These are phyloP conservation scores for Castanospermum australe DNA, from an alignment of 306 rosid species.

Conservation along the genomic window DNA sequence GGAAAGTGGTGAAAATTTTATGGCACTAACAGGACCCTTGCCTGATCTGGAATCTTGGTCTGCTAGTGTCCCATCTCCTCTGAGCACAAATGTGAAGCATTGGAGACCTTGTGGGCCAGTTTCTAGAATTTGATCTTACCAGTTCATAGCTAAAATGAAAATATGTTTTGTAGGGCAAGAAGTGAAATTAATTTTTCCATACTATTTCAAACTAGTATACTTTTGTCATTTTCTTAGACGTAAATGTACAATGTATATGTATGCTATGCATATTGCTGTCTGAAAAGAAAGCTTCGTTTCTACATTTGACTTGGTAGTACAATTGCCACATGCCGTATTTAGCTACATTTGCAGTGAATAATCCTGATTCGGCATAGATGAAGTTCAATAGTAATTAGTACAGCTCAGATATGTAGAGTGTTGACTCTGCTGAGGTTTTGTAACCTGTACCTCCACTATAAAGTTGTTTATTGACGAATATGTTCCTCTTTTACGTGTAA, in stretches of 20 bases:
- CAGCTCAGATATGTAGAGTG: neutral
- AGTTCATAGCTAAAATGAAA: neutral
- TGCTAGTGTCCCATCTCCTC: constrained; percentile 58
- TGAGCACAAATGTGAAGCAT: constrained; percentile 53
- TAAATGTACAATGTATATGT: neutral
- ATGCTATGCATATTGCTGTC: neutral
- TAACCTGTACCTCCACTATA: neutral
- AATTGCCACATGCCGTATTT: neutral
- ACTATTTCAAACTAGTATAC: neutral
- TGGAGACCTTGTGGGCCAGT: constrained; percentile 57
- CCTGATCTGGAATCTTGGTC: constrained; percentile 81
- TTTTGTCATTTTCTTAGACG: constrained; percentile 8
- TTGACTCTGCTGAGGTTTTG: neutral
- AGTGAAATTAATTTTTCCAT: neutral
- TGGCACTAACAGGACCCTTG: constrained; percentile 82
- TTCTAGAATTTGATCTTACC: constrained; percentile 21
- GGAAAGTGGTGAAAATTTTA: constrained; percentile 64
- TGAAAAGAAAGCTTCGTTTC: neutral
- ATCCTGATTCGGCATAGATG: neutral
- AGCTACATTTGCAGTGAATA: neutral
- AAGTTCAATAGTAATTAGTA: neutral
- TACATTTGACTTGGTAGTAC: neutral
- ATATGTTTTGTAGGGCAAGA: neutral
- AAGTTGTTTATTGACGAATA: too few relatives aligned
- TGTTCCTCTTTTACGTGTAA: too few relatives aligned